Conservation (phyloP, 139 green algal genomes). For the Diplosphaera chodatii region DNA sequence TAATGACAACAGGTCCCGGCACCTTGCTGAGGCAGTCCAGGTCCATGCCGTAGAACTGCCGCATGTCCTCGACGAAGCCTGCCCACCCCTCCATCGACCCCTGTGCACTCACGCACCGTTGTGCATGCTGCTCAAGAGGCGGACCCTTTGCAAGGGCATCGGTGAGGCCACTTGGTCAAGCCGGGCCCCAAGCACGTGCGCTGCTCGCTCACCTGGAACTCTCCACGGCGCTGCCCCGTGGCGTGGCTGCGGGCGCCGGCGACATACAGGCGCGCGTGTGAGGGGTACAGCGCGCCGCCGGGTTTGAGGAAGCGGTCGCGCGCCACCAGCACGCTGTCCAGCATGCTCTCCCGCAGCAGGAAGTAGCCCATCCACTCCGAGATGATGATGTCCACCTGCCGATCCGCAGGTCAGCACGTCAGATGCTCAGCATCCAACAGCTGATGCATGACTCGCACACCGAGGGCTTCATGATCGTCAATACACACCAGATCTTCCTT, state of each 20-base stretch:
- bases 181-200: no score
- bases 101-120: constrained; percentile 36
- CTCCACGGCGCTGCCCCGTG: constrained; percentile 27
- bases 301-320: constrained; percentile 88
- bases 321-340: constrained; percentile 89
- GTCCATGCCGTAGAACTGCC: constrained; percentile 74
- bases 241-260: constrained; percentile 65
- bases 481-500: no score
- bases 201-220: no score
- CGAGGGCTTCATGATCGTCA: no score
- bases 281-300: constrained; percentile 89
- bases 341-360: constrained; percentile 91
- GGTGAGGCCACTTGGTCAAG: no score
- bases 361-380: constrained; percentile 86
- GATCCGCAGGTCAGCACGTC: no score
- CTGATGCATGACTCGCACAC: no score
- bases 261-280: constrained; percentile 84
- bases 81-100: constrained; percentile 77
- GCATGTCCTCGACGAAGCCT: constrained; percentile 78
- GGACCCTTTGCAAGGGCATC: no score
- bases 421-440: no score
- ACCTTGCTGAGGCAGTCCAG: constrained; percentile 57
- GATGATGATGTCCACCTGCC: constrained; percentile 90
- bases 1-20: no score
- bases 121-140: no score